phyloP scores from a whole-genome alignment of 768 basidiomycete species.

The Tricholoma saponaceum region DNA sequence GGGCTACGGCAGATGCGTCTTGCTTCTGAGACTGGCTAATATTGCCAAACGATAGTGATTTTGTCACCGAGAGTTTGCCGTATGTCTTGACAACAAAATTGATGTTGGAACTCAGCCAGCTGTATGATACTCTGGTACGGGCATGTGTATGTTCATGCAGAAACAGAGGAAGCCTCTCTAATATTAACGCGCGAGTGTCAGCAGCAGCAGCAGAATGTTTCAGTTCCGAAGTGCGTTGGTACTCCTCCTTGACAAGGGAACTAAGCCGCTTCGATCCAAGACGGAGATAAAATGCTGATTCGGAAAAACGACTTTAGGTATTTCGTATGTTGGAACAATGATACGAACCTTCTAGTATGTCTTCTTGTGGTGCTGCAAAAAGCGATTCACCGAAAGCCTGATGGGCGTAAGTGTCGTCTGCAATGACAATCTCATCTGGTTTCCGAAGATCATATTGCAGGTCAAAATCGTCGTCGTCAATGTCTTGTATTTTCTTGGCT shows the following conservation, averaged over 20 bases:
- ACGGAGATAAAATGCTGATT: constrained; percentile 63
- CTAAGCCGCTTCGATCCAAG: constrained; percentile 78
- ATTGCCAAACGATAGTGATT: constrained; percentile 52
- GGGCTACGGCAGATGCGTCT: constrained; percentile 74
- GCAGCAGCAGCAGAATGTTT: constrained; percentile 40
- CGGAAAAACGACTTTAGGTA: constrained; percentile 1
- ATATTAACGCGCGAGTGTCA: constrained; percentile 57
- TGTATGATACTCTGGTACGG: constrained; percentile 53
- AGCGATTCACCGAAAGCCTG: constrained; percentile 76
- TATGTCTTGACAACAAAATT: constrained; percentile 73
- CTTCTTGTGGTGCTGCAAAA: constrained; percentile 84
- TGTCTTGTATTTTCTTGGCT: constrained; percentile 28
- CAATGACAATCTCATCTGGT: constrained; percentile 71
- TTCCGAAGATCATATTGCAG: constrained; percentile 65
- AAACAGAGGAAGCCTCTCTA: constrained; percentile 88
- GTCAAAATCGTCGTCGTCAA: constrained; percentile 76
- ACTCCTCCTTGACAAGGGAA: constrained; percentile 72
- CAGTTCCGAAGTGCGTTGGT: constrained; percentile 54
- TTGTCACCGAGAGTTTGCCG: constrained; percentile 59
- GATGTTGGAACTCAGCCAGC: constrained; percentile 58
- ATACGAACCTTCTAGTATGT: constrained; percentile 72
- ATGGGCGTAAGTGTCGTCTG: constrained; percentile 81
- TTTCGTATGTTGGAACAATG: neutral
- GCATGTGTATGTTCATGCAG: constrained; percentile 83
- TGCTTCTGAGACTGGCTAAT: constrained; percentile 47